Percentiles rank a stretch among this genome's conserved stretches.
Conservation (phyloP, 345 rosid genomes). For the Lepidium africanum region DNA sequence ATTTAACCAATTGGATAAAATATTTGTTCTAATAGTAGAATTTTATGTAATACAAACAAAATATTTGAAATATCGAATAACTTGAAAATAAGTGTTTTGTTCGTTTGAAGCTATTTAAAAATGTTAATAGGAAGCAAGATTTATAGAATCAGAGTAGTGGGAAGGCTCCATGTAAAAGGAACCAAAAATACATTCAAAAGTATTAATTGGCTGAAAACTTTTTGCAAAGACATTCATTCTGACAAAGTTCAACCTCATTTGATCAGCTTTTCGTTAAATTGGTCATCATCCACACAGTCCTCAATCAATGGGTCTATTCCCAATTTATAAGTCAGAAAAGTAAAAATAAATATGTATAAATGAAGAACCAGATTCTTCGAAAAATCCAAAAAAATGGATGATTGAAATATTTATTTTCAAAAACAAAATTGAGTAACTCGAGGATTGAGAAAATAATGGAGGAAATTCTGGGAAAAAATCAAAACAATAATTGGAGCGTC, state of each 20-base stretch:
- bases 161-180: constrained; percentile 22
- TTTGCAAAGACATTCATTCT: constrained; percentile 26
- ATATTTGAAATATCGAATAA: neutral
- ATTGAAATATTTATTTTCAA: neutral
- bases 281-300: constrained; percentile 28
- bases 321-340: neutral
- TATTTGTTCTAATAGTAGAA: too few relatives aligned
- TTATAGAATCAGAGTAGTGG: constrained; percentile 13
- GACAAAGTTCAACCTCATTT: constrained; percentile 25
- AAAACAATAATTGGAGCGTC: constrained; percentile 34
- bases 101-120: neutral
- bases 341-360: neutral
- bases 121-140: neutral
- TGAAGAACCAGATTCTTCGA: constrained; percentile 12
- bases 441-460: neutral
- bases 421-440: neutral
- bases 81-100: neutral
- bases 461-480: constrained; percentile 5
- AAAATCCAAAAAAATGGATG: constrained; percentile 23
- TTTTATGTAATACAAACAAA: too few relatives aligned
- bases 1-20: too few relatives aligned
- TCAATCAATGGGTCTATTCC: constrained; percentile 22
- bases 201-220: constrained; percentile 6
- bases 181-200: constrained; percentile 14
- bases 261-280: constrained; percentile 31